Conservation (phyloP, 148 eudicot species). For the Nepenthes gracilis region DNA sequence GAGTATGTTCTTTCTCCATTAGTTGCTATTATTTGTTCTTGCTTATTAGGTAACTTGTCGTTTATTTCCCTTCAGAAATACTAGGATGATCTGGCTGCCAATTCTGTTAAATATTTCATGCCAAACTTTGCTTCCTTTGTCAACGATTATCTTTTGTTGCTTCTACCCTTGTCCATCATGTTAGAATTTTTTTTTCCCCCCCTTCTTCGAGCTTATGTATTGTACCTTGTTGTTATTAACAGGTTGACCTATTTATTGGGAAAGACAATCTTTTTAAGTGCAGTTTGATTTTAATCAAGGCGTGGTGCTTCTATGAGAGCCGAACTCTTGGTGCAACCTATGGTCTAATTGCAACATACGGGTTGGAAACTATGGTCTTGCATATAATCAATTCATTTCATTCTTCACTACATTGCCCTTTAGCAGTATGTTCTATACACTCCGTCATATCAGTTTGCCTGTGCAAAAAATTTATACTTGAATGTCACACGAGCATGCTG, state of each 20-base stretch:
- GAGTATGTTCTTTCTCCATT: no score
- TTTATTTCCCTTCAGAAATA: no score
- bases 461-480: background rate
- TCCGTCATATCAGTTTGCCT: background rate
- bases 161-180: no score
- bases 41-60: no score
- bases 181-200: no score
- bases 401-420: constrained; percentile 27
- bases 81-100: no score
- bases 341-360: constrained; percentile 53
- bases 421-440: constrained; percentile 24
- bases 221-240: background rate
- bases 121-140: no score
- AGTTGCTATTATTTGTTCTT: no score
- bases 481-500: background rate
- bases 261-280: constrained; percentile 44
- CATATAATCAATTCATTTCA: constrained; percentile 34
- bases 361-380: constrained; percentile 39
- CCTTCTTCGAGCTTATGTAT: no score
- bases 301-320: constrained; percentile 66
- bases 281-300: constrained; percentile 42
- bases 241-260: constrained; percentile 37
- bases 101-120: no score
- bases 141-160: no score
- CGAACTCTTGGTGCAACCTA: constrained; percentile 35